phyloP scores from a whole-genome alignment of 176 grass and related monocot genomes.

The Miscanthus lutarioriparius region DNA sequence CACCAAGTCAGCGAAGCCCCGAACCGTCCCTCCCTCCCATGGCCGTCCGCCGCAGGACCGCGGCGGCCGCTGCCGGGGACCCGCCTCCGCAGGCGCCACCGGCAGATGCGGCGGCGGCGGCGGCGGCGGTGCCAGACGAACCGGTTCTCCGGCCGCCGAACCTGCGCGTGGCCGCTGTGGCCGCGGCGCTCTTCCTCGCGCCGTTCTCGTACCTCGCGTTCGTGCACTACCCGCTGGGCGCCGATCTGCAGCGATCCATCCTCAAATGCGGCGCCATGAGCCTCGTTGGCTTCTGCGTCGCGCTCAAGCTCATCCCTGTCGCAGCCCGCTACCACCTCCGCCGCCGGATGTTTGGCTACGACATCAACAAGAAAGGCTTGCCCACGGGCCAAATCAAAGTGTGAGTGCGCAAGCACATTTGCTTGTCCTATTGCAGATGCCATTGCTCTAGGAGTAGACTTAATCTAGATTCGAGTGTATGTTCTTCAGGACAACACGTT shows the following conservation, averaged over 20 bases:
- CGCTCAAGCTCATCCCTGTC: conserved; percentile 71
- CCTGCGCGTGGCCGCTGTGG: conserved; percentile 40
- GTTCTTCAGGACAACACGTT: not conserved
- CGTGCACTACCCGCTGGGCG: conserved; percentile 67
- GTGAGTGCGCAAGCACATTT: conserved; percentile 48
- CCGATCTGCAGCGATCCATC: conserved; percentile 76
- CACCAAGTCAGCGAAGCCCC: not conserved
- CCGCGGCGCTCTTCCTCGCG: conserved; percentile 59
- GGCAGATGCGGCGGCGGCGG: not conserved
- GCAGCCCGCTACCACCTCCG: conserved; percentile 80
- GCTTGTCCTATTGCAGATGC: not conserved
- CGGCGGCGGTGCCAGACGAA: conserved; percentile 8
- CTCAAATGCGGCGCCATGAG: conserved; percentile 72
- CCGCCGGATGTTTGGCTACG: conserved; percentile 81
- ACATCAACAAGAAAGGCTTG: conserved; percentile 96
- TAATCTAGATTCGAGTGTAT: not conserved
- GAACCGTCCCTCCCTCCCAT: conserved; percentile 20
- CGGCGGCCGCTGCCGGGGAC: conserved; percentile 26
- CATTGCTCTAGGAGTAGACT: not conserved
- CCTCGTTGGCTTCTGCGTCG: conserved; percentile 62
- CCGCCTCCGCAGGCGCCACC: conserved; percentile 18
- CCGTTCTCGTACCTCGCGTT: conserved; percentile 93
- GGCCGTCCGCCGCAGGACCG: conserved; percentile 51
- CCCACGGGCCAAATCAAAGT: conserved; percentile 80
- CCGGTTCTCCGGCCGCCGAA: conserved; percentile 69